These are phyloP conservation scores for Cajanus cajan DNA, from an alignment of 306 rosid species.

Conservation along the genomic window DNA sequence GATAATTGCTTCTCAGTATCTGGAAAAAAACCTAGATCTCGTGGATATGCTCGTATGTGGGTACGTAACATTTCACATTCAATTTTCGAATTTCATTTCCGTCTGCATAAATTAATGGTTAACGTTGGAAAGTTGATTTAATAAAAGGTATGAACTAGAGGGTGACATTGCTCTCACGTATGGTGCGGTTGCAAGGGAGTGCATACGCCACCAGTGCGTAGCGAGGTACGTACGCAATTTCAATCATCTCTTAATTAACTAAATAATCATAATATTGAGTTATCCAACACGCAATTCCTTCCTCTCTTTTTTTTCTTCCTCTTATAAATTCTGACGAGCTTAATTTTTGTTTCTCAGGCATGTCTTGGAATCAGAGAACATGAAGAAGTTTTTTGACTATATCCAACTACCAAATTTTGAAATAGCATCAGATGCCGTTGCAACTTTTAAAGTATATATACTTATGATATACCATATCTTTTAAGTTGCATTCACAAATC, in stretches of 20 bases:
- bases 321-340: constrained; percentile 7
- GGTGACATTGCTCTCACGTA: constrained; percentile 75
- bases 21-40: constrained; percentile 59
- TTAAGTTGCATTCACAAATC: neutral
- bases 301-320: neutral
- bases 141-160: constrained; percentile 62
- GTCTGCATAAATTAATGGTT: neutral
- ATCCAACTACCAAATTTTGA: constrained; percentile 81
- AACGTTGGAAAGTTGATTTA: neutral
- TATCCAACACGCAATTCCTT: neutral
- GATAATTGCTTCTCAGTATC: constrained; percentile 51
- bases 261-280: neutral
- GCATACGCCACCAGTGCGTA: constrained; percentile 84
- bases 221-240: constrained; percentile 58
- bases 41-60: constrained; percentile 53
- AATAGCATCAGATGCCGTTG: constrained; percentile 81
- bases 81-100: neutral
- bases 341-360: constrained; percentile 43
- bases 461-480: neutral
- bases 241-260: neutral
- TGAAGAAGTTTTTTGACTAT: constrained; percentile 70
- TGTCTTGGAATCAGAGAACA: constrained; percentile 75
- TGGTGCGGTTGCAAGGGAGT: constrained; percentile 80
- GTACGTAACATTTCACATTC: constrained; percentile 36
- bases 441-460: constrained; percentile 69